Conservation (phyloP, 495 filamentous ascomycete species). For the Podospora tetraspora region DNA sequence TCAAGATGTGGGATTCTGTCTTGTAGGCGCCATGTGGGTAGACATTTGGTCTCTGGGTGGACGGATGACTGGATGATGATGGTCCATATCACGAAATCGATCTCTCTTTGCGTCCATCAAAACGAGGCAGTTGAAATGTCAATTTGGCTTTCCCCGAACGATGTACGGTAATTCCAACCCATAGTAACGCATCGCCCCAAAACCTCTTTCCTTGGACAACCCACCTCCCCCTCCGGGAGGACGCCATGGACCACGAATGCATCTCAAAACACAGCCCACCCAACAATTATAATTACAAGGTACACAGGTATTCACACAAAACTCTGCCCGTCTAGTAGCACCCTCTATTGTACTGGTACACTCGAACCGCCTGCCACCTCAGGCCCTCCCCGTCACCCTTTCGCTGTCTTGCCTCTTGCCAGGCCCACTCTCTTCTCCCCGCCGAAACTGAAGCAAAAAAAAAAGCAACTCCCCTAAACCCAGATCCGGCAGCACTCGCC, state of each 20-base stretch:
- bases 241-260: not conserved
- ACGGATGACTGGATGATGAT: not conserved
- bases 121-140: not conserved
- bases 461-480: not conserved
- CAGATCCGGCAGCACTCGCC: not conserved
- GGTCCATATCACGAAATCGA: not conserved
- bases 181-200: not conserved
- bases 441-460: not conserved
- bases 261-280: not conserved
- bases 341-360: not conserved
- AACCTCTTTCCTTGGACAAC: not conserved
- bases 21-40: not conserved
- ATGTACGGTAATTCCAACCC: not conserved
- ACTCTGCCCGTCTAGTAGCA: not conserved
- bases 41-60: not conserved
- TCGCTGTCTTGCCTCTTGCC: not conserved
- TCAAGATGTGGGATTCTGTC: not conserved
- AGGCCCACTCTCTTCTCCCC: not conserved
- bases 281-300: not conserved
- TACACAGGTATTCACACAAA: not conserved
- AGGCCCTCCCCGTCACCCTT: not conserved
- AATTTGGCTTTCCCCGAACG: not conserved
- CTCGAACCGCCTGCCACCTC: not conserved
- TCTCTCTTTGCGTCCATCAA: not conserved
- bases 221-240: not conserved